Percentiles rank a stretch among this genome's conserved stretches.
Conservation (phyloP, 306 rosid genomes). For the Prunus padus region DNA sequence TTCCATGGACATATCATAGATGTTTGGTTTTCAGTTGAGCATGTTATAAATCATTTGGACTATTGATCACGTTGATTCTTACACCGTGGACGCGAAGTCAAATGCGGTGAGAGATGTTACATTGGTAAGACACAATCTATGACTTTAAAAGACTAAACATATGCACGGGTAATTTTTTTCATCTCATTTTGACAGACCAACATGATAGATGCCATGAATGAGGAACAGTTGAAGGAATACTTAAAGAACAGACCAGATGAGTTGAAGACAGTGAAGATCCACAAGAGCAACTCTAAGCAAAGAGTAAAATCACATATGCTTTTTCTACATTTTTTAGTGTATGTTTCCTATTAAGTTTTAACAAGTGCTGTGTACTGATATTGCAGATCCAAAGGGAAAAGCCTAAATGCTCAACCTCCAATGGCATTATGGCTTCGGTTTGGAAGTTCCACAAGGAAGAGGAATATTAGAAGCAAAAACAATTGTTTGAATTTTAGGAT, state of each 20-base stretch:
- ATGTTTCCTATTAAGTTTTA: background rate
- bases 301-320: constrained; percentile 15
- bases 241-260: constrained; percentile 24
- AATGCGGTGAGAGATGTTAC: too few relatives aligned
- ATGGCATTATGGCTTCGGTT: constrained; percentile 43
- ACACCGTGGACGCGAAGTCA: background rate
- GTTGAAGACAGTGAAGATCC: constrained; percentile 31
- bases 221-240: constrained; percentile 29
- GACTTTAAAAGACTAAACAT: background rate
- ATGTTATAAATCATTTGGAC: background rate
- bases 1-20: background rate
- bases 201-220: constrained; percentile 32
- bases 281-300: constrained; percentile 15
- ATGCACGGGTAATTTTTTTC: background rate
- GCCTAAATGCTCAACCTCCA: constrained; percentile 25
- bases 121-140: background rate
- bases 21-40: background rate
- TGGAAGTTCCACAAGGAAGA: constrained; percentile 47
- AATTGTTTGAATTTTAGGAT: background rate
- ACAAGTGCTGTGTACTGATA: background rate
- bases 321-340: background rate
- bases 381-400: constrained; percentile 28
- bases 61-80: background rate
- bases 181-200: constrained; percentile 19
- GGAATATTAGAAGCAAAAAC: background rate